phyloP scores from a whole-genome alignment of 1,139 yeast genomes.

The Lodderomyces pseudojiufengensis region DNA sequence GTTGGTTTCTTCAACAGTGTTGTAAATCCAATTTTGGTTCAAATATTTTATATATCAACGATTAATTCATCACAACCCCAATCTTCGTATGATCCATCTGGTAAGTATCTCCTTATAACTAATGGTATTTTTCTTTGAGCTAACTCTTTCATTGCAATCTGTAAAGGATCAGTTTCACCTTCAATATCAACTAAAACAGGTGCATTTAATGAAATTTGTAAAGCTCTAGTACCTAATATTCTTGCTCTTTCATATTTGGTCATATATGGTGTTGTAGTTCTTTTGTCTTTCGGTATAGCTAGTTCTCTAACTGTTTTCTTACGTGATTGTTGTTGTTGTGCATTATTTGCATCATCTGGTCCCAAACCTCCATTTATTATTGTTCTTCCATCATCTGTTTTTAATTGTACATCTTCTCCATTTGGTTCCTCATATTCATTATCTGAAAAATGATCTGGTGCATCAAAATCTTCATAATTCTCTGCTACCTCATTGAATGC shows the following conservation, averaged over 20 bases:
- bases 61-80: conserved; percentile 99
- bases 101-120: conserved; percentile 91
- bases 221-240: conserved; percentile 91
- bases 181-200: conserved; percentile 97
- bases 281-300: conserved; percentile 82
- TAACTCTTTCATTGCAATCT: conserved; percentile 95
- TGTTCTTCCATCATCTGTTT: conserved; percentile 71
- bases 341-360: conserved; percentile 41
- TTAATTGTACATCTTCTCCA: conserved; percentile 47
- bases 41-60: conserved; percentile 58
- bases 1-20: not conserved
- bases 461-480: conserved; percentile 78
- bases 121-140: conserved; percentile 93
- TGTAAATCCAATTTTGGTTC: not conserved
- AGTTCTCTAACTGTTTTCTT: conserved; percentile 67
- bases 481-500: conserved; percentile 77
- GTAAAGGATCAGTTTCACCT: conserved; percentile 99
- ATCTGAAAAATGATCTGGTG: conserved; percentile 72
- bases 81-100: conserved; percentile 96
- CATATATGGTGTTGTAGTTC: conserved; percentile 98
- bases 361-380: conserved; percentile 67
- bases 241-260: conserved; percentile 97
- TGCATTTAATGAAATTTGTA: conserved; percentile 96
- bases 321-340: conserved; percentile 8
- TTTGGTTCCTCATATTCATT: conserved; percentile 37